Percentiles rank a stretch among this genome's conserved stretches.
These are phyloP conservation scores for Neopestalotiopsis rosae DNA, from an alignment of 2,329 filamentous ascomycete genomes.

Conservation along the genomic window DNA sequence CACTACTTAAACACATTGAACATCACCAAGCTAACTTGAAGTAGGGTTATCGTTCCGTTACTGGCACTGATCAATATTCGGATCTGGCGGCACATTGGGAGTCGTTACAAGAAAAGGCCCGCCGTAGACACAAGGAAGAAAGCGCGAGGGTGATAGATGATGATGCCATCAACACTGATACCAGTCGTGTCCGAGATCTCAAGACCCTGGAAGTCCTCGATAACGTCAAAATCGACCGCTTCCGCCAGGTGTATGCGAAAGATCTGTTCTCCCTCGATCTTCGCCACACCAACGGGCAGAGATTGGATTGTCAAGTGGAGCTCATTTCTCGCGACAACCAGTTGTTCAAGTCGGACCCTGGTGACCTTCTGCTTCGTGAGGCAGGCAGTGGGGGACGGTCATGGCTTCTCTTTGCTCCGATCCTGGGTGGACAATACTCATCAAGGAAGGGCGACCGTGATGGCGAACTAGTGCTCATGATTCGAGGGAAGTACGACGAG, in stretches of 20 bases:
- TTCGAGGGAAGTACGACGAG: conserved; percentile 73
- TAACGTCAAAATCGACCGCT: conserved; percentile 74
- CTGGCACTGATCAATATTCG: conserved; percentile 59
- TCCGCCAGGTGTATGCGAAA: conserved; percentile 83
- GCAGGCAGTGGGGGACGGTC: conserved; percentile 73
- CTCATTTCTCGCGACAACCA: conserved; percentile 83
- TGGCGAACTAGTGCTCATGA: conserved; percentile 83
- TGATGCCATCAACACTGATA: conserved; percentile 82
- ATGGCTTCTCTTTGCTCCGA: conserved; percentile 91
- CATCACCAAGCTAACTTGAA: conserved; percentile 35
- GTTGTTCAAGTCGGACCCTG: conserved; percentile 67
- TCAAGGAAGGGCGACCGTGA: conserved; percentile 75
- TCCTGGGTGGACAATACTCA: conserved; percentile 76
- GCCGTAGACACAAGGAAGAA: conserved; percentile 76
- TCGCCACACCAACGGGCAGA: conserved; percentile 86
- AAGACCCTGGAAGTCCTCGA: conserved; percentile 75
- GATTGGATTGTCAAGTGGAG: conserved; percentile 88
- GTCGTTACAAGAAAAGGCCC: conserved; percentile 75
- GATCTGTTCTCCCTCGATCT: conserved; percentile 89
- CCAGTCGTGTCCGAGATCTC: conserved; percentile 79
- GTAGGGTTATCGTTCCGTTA: conserved; percentile 63
- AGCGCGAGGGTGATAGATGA: conserved; percentile 80
- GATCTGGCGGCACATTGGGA: conserved; percentile 69
- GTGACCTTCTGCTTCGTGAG: conserved; percentile 92
- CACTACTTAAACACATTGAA: no score